Evolutionary conservation across 1,284 basidiomycete genomes (phyloP), one percentile per base, ranked within the genome.

Genomic region (Porodaedalea pini): DNA sequence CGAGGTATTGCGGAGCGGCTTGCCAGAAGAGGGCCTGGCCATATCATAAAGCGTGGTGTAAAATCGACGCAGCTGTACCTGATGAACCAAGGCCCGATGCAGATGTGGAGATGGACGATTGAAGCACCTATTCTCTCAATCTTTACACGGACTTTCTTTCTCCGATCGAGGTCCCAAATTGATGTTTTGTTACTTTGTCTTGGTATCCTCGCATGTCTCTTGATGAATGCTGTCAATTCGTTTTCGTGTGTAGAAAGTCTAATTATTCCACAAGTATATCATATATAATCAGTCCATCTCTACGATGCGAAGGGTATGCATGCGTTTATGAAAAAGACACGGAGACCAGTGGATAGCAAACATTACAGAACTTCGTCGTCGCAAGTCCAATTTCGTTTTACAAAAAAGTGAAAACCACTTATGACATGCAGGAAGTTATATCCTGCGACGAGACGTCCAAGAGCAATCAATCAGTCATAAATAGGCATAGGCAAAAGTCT

Each of bases 401-500:
- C 6, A 13, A 34, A 13, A 34, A 34, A 6, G 13, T 13, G 13
- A 6, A 34, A 6, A 13, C 32, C 13, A 6, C 7, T 6, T 34
- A 34, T 34, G 6, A 13, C 32, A 6, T 34, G 32, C n/a, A n/a
- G n/a, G n/a, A n/a, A n/a, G n/a, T n/a, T n/a, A n/a, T n/a, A n/a
- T n/a, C n/a, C n/a, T n/a, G n/a, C n/a, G n/a, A n/a, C n/a, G n/a
- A n/a, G 32, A 34, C 13, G 13, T 6, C 32, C 32, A 34, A 6
- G 6, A 34, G 7, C 6, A 47, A 8, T 6, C 47, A 11, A 29
- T 57, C 43, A 80, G 63, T 78, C 67, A 61, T 83, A 81, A 62
- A 82, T 85, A 13, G 78, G 81, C 40, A 85, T 69, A 10, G 82
- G 82, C 58, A 84, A 52, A 39, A 85, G 56, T 61, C 75, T 75